Evolutionary conservation across 768 basidiomycete species (phyloP), one percentile per base, ranked within the genome.

Genomic region (Paxillus rubicundulus): DNA sequence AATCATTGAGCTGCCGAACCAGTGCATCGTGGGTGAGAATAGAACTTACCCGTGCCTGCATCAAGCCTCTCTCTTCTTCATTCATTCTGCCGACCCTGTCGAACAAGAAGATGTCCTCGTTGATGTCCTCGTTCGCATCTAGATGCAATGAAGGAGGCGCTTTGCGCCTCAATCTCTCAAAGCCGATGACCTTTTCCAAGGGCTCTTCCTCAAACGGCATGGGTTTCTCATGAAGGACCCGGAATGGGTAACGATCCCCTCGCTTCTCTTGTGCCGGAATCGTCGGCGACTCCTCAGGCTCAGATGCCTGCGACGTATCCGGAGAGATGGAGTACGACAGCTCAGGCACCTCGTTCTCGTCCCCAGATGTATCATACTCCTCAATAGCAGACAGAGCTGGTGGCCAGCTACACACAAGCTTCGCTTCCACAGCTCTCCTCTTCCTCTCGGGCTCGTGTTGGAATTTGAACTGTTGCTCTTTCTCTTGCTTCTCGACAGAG

Each of bases 381-480:
- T 42, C 34, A 14, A n/a, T n/a, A n/a, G 45, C 34, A 16, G 34
- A 21, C 7, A 50, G 27, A 17, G 32, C 27, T 2, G 69, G 69
- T 10, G 69, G 67, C 67, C 67, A 69, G 18, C 49, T 38, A 34
- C 54, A 49, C 27, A 63, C 67, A 4, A 47, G 16, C 14, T 17
- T 9, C 9, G 20, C 32, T 2, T 59, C 55, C 34, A 55, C 6
- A 9, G 34, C 0, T 36, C 24, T 44, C 4, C 24, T 16, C 50
- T 41, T 52, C 17, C 12, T 44, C 52, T n/a, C 51, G 54, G 1
- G 38, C 39, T 5, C 4, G 14, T n/a, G 14, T 32, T 32, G 40
- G 34, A 9, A 9, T 9, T 30, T 24, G 10, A 17, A 9, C 38
- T 42, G 30, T 0, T 16, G n/a, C 30, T 13, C 13, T 16, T 6